A percentile compares a stretch with the other conserved stretches of the same genome.
Conservation (phyloP, 805 yeast genomes). For the Starmerella floricola region DNA sequence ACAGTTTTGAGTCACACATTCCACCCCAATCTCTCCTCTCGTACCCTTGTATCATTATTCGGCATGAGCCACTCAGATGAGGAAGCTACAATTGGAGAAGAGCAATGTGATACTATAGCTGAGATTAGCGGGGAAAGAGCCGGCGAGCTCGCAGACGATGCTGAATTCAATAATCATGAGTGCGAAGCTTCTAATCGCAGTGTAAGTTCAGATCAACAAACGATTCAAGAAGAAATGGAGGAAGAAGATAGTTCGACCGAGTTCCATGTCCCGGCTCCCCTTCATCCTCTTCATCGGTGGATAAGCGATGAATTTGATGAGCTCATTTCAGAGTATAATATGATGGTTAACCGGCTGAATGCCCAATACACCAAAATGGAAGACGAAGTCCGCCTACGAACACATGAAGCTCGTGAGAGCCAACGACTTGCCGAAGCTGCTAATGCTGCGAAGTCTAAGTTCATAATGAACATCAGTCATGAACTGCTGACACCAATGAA, state of each 20-base stretch:
- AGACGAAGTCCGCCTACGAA: conserved; percentile 75
- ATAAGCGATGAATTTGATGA: conserved; percentile 69
- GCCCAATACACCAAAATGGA: conserved; percentile 75
- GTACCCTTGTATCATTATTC: no score
- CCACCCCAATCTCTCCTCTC: no score
- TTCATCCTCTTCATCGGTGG: conserved; percentile 14
- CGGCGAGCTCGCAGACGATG: no score
- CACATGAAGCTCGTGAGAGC: conserved; percentile 64
- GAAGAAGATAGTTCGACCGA: neutral
- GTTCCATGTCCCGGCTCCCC: conserved; percentile 16
- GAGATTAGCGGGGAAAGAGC: no score
- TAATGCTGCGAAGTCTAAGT: conserved; percentile 86
- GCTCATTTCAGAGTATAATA: conserved; percentile 75
- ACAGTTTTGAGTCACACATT: no score
- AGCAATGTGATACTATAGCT: no score
- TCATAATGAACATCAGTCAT: conserved; percentile 86
- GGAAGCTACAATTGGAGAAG: neutral
- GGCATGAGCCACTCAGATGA: no score
- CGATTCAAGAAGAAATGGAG: neutral
- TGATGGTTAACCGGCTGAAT: conserved; percentile 79
- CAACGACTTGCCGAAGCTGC: conserved; percentile 45
- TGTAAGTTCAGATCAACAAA: neutral
- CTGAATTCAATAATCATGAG: no score
- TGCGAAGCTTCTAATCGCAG: no score
- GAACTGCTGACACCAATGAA: conserved; percentile 90